Evolutionary conservation across 495 filamentous ascomycete genomes (phyloP), one percentile per base, ranked within the genome.

Genomic region (Margaritispora aquatica): DNA sequence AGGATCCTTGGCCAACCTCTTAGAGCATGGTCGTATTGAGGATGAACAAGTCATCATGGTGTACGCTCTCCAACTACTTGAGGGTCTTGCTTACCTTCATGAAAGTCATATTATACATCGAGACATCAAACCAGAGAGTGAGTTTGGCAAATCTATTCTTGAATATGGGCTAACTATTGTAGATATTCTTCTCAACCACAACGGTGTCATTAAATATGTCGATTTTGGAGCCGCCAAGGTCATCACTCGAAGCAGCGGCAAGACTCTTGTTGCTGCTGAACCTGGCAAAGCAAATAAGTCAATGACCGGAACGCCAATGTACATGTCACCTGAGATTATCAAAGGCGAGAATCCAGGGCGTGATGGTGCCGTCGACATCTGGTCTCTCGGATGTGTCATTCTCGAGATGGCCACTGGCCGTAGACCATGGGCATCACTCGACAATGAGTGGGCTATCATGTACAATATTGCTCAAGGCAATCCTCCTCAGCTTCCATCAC

Each of bases 361-460:
- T 61, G 79, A 79, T 22, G 92, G 93, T 26, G 88, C 92, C n/a
- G 90, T 96, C 55, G 94, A 98, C 70, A 85, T 97, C 58, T 98
- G 94, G 94, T 96, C 92, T 7, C 80, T 98, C 5, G 94, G 95
- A 38, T 98, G 94, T 69, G 94, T 98, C 57, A 89, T 97, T 63
- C 82, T 96, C 26, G 94, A 98, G 71, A 97, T 97, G 95, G 90
- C 91, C 19, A 97, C 92, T 1, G 94, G 94, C 27, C 84, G 91
- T 53, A 86, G 95, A 26, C 94, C 94, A 20, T 98, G 94, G 94
- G 92, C 92, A n/a, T 88, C 85, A 61, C 81, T 97, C 7, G 94
- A 98, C 74, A 98, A 98, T 70, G 94, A 98, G 71, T 98, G 94
- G 93, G 94, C 94, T 31, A 97, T 98, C 74, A 98, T 98, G 94